Conservation (phyloP, 345 rosid species). For the Hibiscus mutabilis region DNA sequence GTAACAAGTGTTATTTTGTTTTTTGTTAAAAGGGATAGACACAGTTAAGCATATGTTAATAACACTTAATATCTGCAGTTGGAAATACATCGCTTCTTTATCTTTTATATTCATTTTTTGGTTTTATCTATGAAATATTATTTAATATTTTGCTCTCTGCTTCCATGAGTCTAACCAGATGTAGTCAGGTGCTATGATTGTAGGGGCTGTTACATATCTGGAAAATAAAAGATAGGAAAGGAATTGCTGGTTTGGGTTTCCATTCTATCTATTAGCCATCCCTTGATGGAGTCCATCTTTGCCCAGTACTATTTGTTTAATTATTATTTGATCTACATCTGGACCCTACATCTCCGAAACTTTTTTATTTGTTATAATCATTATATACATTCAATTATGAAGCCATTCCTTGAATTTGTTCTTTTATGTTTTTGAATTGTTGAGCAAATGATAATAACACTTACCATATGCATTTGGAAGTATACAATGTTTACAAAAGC, state of each 20-base stretch:
- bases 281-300: conserved; percentile 18
- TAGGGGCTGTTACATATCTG: neutral
- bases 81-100: neutral
- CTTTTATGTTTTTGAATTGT: neutral
- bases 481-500: neutral
- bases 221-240: neutral
- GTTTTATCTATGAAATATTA: neutral
- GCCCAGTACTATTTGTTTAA: neutral
- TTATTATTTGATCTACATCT: conserved; percentile 10
- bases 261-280: conserved; percentile 3
- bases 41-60: neutral
- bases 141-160: neutral
- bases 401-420: neutral
- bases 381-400: neutral
- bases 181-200: neutral
- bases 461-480: neutral
- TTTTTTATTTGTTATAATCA: neutral
- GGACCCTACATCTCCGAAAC: neutral
- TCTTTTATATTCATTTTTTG: neutral
- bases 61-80: neutral
- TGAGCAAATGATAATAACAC: neutral
- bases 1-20: neutral
- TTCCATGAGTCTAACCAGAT: neutral
- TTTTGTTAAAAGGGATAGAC: neutral
- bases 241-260: neutral